Percentiles rank a stretch among this genome's conserved stretches.
Conservation (phyloP, 2,329 filamentous ascomycete genomes). For the Pestalotiopsis sp. region DNA sequence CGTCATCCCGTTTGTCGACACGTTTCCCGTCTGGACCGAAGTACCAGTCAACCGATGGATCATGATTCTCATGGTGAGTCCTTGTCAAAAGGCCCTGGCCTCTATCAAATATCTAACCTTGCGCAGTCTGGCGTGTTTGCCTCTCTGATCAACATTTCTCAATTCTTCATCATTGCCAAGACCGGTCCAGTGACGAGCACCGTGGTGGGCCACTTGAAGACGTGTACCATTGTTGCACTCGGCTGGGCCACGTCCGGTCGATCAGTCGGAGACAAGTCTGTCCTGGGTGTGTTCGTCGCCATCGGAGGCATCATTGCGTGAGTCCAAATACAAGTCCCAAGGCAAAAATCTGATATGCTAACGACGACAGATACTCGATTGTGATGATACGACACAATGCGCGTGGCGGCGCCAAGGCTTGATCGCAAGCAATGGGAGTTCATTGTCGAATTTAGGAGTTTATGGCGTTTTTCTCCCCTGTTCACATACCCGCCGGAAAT, state of each 20-base stretch:
- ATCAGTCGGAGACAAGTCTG: constrained; percentile 57
- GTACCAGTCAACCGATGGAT: constrained; percentile 56
- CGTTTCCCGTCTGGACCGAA: constrained; percentile 58
- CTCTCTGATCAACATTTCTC: constrained; percentile 66
- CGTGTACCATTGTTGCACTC: constrained; percentile 65
- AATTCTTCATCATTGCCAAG: constrained; percentile 65
- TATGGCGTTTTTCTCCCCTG: background rate
- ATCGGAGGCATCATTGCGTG: constrained; percentile 61
- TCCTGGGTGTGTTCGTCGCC: constrained; percentile 58
- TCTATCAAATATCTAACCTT: constrained; percentile 19
- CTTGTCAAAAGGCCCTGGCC: background rate
- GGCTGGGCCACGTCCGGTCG: constrained; percentile 62
- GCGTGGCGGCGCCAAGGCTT: constrained; percentile 9
- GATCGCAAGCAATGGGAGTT: background rate
- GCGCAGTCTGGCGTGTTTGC: constrained; percentile 64
- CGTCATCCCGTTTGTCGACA: constrained; percentile 67
- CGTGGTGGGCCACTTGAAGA: constrained; percentile 69
- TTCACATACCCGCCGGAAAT: background rate
- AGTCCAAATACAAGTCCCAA: constrained; percentile 29
- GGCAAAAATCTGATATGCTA: background rate
- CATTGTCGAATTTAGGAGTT: background rate
- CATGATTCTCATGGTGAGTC: constrained; percentile 60
- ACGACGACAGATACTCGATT: constrained; percentile 15
- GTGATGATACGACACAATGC: constrained; percentile 16
- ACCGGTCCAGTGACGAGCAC: constrained; percentile 67